Conservation (phyloP, 2,329 filamentous ascomycete species). For the Paecilomyces variotii region DNA sequence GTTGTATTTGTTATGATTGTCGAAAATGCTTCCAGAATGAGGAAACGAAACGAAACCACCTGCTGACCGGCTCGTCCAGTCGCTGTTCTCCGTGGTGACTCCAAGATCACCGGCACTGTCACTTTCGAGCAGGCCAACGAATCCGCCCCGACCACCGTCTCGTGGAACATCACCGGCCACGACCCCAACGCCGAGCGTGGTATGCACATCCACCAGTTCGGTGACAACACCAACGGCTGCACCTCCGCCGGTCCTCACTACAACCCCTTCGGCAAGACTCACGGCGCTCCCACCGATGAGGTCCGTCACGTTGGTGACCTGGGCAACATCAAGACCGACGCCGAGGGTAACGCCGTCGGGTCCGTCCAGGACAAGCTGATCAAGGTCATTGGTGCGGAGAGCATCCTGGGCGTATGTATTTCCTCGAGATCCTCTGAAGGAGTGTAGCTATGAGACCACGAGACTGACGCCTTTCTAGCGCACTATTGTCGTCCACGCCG, state of each 20-base stretch:
- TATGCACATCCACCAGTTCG: conserved; percentile 98
- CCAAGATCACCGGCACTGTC: conserved; percentile 87
- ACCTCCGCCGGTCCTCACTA: conserved; percentile 97
- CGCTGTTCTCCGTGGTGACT: conserved; percentile 95
- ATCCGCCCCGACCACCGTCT: conserved; percentile 72
- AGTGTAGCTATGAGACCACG: too few species aligned
- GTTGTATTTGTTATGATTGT: neutral
- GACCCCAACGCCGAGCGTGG: conserved; percentile 94
- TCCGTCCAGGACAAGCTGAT: conserved; percentile 70
- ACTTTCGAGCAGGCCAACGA: conserved; percentile 90
- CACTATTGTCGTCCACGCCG: conserved; percentile 87
- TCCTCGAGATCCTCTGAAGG: neutral
- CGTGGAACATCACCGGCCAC: conserved; percentile 87
- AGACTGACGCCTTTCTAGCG: conserved; percentile 48
- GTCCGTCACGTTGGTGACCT: conserved; percentile 94
- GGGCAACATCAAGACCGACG: conserved; percentile 95
- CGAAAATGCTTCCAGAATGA: neutral
- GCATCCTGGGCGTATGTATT: conserved; percentile 73
- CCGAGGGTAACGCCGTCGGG: conserved; percentile 81
- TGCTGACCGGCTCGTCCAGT: conserved; percentile 48
- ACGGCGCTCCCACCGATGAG: conserved; percentile 77
- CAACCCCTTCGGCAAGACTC: conserved; percentile 89
- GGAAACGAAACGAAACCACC: conserved; percentile 9
- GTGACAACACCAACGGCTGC: conserved; percentile 99
- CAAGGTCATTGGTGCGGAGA: conserved; percentile 94